Conservation (phyloP, 2,329 filamentous ascomycete species). For the Neofusicoccum sp. region DNA sequence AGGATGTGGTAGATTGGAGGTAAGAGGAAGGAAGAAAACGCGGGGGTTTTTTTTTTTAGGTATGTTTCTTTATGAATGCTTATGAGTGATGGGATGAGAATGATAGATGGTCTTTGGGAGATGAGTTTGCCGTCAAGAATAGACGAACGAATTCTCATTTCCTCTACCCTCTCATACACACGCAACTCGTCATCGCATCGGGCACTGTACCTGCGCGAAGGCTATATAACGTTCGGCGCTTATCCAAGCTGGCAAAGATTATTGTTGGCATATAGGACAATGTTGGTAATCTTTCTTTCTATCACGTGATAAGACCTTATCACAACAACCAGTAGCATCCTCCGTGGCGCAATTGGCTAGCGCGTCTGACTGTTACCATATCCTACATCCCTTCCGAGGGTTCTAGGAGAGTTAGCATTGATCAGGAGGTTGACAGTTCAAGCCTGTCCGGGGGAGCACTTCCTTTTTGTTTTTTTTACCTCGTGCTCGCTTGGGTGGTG, state of each 20-base stretch:
- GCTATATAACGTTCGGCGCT: too few relatives aligned
- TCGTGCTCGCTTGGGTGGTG: not conserved
- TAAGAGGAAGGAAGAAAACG: not conserved
- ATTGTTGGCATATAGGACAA: not conserved
- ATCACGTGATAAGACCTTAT: not conserved
- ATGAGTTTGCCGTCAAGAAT: too few relatives aligned
- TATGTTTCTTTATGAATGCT: not conserved
- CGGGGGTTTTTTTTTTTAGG: not conserved
- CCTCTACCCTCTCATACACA: too few relatives aligned
- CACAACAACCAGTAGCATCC: conserved; percentile 21
- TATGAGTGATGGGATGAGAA: too few relatives aligned
- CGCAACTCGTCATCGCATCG: too few relatives aligned
- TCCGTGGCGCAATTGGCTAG: conserved; percentile 53
- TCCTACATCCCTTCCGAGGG: too few relatives aligned
- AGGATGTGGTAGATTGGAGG: too few relatives aligned
- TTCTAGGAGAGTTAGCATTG: not conserved
- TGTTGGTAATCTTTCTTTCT: not conserved
- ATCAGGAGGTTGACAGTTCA: conserved; percentile 17
- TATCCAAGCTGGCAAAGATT: too few relatives aligned
- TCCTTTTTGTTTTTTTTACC: not conserved
- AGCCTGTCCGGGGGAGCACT: conserved; percentile 16
- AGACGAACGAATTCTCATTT: too few relatives aligned
- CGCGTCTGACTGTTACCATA: conserved; percentile 57
- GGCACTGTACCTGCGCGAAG: too few relatives aligned
- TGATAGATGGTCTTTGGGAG: too few relatives aligned